Evolutionary conservation across 2,329 filamentous ascomycete genomes (phyloP).

Genomic region (Fusarium tanahbumbuense): DNA sequence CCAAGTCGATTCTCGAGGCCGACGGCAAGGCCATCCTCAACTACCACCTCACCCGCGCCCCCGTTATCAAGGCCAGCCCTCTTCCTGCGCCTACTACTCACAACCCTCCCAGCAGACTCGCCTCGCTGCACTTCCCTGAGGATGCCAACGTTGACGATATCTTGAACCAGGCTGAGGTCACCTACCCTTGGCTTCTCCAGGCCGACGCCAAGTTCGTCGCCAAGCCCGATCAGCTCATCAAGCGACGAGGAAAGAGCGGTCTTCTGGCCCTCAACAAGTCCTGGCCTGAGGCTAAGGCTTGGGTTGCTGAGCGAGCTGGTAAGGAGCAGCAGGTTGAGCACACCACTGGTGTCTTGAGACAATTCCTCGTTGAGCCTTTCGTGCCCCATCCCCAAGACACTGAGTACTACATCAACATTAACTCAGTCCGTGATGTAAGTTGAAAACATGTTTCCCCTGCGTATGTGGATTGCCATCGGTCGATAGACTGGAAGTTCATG

Average conservation of each 20-base stretch:
- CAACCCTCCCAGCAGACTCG: slow-evolving; percentile 91
- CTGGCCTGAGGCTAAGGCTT: slow-evolving; percentile 92
- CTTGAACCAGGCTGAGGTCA: slow-evolving; percentile 94
- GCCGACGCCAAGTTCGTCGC: slow-evolving; percentile 92
- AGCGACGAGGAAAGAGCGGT: slow-evolving; percentile 98
- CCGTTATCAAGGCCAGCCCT: slow-evolving; percentile 97
- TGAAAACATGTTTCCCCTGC: slow-evolving; percentile 41
- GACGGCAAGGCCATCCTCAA: slow-evolving; percentile 99
- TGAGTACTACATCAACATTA: slow-evolving; percentile 99
- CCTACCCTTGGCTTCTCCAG: slow-evolving; percentile 93
- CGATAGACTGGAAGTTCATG: neutral
- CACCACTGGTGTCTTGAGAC: slow-evolving; percentile 85
- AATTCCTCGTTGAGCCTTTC: slow-evolving; percentile 98
- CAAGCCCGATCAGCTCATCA: slow-evolving; percentile 99
- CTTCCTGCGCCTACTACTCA: slow-evolving; percentile 86
- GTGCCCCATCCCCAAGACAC: slow-evolving; percentile 95
- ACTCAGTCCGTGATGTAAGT: slow-evolving; percentile 99
- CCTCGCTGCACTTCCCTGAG: slow-evolving; percentile 92
- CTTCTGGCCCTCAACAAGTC: slow-evolving; percentile 96
- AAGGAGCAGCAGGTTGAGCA: slow-evolving; percentile 95
- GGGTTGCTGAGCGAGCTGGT: slow-evolving; percentile 91
- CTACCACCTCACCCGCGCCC: slow-evolving; percentile 98
- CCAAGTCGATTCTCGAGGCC: slow-evolving; percentile 98
- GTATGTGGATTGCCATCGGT: slow-evolving; percentile 17
- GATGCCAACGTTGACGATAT: slow-evolving; percentile 84